Conservation (phyloP, 768 basidiomycete genomes). For the Porpolomopsis calyptriformis region DNA sequence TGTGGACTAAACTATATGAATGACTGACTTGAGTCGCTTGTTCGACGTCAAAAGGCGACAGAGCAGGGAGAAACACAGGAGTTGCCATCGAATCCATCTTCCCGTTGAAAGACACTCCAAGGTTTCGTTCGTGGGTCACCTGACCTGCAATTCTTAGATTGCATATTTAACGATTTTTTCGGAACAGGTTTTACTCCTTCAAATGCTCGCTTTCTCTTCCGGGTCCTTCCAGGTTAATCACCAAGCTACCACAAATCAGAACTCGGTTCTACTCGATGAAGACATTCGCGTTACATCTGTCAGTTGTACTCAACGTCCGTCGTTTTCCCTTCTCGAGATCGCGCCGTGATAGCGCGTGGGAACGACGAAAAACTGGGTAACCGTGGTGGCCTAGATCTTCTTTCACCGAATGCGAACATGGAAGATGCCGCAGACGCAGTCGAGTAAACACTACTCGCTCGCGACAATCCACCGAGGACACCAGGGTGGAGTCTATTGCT, state of each 20-base stretch:
- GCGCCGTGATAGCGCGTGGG: neutral
- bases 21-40: constrained; percentile 46
- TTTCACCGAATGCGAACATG: neutral
- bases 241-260: no score
- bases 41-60: constrained; percentile 42
- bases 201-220: no score
- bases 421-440: constrained; percentile 14
- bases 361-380: neutral
- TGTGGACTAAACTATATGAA: constrained; percentile 13
- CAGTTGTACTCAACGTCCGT: neutral
- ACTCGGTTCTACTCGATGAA: neutral
- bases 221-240: no score
- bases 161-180: no score
- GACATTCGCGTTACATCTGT: neutral
- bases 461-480: constrained; percentile 7
- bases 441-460: constrained; percentile 19
- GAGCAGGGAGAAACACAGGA: constrained; percentile 38
- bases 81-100: neutral
- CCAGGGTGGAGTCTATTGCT: constrained; percentile 6
- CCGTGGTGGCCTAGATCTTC: neutral
- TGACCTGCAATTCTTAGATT: no score
- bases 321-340: neutral
- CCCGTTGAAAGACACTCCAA: no score
- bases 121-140: no score
- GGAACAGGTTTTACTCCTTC: no score